Percentiles rank a stretch among this genome's conserved stretches.
These are phyloP conservation scores for Rhodotorula sp. DNA, from an alignment of 1,284 basidiomycete genomes.

Conservation along the genomic window DNA sequence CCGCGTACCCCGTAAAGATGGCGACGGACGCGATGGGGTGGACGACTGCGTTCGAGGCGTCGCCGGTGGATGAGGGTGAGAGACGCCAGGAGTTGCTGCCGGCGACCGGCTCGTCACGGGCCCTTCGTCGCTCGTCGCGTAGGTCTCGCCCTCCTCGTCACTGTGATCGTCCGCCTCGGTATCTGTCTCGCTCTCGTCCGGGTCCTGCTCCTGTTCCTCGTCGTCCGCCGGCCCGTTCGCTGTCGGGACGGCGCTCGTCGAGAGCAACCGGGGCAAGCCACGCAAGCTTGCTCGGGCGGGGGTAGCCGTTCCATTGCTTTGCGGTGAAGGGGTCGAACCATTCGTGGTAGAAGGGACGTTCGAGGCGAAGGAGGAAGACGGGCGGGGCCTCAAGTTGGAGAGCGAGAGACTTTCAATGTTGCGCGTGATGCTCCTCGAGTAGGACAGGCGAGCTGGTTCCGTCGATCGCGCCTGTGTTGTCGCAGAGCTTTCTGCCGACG, in stretches of 20 bases:
- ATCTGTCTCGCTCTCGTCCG: conserved; percentile 26
- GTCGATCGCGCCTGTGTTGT: no score
- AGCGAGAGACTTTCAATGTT: conserved; percentile 26
- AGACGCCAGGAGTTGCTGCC: background rate
- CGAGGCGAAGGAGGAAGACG: background rate
- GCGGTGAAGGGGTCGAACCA: background rate
- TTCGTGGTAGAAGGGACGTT: background rate
- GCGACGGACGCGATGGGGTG: background rate
- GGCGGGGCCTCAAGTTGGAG: conserved; percentile 7
- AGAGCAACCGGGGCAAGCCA: conserved; percentile 31
- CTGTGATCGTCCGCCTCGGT: conserved; percentile 12
- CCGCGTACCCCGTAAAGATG: background rate
- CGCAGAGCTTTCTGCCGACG: no score
- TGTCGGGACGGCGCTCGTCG: conserved; percentile 12
- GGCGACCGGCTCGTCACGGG: conserved; percentile 10
- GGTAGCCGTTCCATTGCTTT: background rate
- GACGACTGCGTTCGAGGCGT: conserved; percentile 7
- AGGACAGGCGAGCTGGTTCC: background rate
- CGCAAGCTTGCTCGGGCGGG: conserved; percentile 8
- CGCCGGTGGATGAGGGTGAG: background rate
- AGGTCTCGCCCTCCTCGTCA: conserved; percentile 28
- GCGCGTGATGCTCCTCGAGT: conserved; percentile 11
- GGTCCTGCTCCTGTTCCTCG: conserved; percentile 17
- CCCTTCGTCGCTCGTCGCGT: conserved; percentile 28
- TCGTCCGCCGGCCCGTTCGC: background rate